A percentile compares a stretch with the other conserved stretches of the same genome.
phyloP scores from a whole-genome alignment of 441 rosid genomes.

The Corymbia citriodora region DNA sequence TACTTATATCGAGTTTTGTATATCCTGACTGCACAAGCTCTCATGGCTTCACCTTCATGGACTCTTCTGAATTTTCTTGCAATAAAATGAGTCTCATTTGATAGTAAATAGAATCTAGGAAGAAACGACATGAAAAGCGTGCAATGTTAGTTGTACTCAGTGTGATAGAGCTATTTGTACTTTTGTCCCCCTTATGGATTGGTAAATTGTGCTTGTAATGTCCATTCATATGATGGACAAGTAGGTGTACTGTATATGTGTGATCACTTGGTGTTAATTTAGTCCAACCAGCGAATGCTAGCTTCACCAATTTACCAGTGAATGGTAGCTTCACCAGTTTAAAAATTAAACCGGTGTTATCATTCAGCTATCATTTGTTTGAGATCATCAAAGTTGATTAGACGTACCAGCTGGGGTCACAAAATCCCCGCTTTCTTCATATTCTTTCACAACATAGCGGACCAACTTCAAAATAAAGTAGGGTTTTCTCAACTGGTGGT shows the following conservation, averaged over 20 bases:
- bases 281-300: neutral
- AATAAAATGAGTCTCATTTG: neutral
- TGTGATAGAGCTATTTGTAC: neutral
- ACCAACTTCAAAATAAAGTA: no score
- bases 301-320: neutral
- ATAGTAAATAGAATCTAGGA: neutral
- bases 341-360: no score
- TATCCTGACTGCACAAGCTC: neutral
- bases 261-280: neutral
- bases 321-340: neutral
- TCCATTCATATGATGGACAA: accelerated
- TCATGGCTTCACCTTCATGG: neutral
- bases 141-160: neutral
- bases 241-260: neutral
- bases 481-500: neutral
- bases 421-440: neutral
- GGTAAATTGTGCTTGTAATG: neutral
- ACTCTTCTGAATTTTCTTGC: neutral
- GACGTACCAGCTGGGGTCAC: neutral
- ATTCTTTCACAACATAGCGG: neutral
- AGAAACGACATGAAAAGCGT: neutral
- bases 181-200: neutral
- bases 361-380: neutral
- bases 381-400: neutral
- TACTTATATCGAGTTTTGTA: neutral